phyloP scores from a whole-genome alignment of 2,329 filamentous ascomycete species.

The Fusarium neocosmosporiellum region DNA sequence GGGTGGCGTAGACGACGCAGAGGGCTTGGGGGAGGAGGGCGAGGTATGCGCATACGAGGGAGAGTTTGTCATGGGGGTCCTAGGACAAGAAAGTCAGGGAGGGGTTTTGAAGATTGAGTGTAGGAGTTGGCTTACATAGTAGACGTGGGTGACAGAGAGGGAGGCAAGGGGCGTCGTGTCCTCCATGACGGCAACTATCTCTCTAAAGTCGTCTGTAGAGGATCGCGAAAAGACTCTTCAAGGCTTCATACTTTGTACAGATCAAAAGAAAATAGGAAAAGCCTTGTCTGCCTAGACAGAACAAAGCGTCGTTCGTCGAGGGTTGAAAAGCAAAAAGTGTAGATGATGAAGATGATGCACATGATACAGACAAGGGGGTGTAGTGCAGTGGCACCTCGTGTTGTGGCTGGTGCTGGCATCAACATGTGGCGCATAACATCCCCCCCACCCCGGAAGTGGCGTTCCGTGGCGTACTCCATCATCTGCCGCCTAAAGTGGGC shows the following conservation, averaged over 20 bases:
- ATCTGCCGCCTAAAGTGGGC: constrained; percentile 27
- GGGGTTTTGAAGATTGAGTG: not conserved
- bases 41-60: constrained; percentile 91
- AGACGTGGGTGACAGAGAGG: constrained; percentile 93
- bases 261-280: too few species aligned
- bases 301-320: not conserved
- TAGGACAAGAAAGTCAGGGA: constrained; percentile 50
- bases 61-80: constrained; percentile 88
- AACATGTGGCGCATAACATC: not conserved
- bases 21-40: constrained; percentile 93
- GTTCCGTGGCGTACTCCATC: constrained; percentile 2
- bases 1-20: constrained; percentile 87
- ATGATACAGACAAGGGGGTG: constrained; percentile 8
- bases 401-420: constrained; percentile 12
- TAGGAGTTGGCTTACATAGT: constrained; percentile 77
- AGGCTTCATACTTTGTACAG: constrained; percentile 16
- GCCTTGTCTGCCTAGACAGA: not conserved
- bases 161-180: constrained; percentile 77
- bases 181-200: constrained; percentile 36
- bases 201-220: not conserved
- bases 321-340: not conserved
- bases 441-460: not conserved
- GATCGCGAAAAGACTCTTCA: constrained; percentile 1
- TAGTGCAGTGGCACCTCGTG: not conserved
- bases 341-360: constrained; percentile 11